Conservation (phyloP, 345 rosid genomes). For the Psidium guajava region DNA sequence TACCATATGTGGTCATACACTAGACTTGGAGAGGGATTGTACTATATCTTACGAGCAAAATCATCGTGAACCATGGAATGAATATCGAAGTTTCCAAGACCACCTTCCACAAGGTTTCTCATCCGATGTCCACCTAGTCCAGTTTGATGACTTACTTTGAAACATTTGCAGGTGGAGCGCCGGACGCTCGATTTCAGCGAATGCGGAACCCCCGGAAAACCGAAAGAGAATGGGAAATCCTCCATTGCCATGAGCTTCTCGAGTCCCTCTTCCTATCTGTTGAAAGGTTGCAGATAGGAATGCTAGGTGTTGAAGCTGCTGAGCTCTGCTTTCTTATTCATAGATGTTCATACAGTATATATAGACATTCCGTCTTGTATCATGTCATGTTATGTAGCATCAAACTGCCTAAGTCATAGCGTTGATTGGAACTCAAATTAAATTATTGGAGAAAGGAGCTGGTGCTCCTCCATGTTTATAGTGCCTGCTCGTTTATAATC, state of each 20-base stretch:
- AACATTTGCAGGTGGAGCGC: constrained; percentile 56
- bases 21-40: neutral
- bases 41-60: neutral
- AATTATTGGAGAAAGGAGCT: neutral
- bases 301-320: neutral
- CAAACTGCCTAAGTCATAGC: neutral
- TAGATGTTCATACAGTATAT: neutral
- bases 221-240: constrained; percentile 32
- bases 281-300: constrained; percentile 75
- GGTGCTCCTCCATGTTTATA: neutral
- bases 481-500: neutral
- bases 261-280: constrained; percentile 70
- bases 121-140: neutral
- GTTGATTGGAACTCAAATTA: neutral
- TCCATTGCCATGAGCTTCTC: constrained; percentile 23
- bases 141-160: neutral
- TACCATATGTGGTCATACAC: neutral
- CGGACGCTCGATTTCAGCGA: constrained; percentile 90
- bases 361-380: neutral
- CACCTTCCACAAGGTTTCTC: neutral
- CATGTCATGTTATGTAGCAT: neutral
- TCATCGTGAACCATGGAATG: neutral
- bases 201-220: constrained; percentile 64
- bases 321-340: neutral
- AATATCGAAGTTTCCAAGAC: neutral